These are phyloP conservation scores for Candolleomyces eurysporus DNA, from an alignment of 768 basidiomycete species.

Conservation along the genomic window DNA sequence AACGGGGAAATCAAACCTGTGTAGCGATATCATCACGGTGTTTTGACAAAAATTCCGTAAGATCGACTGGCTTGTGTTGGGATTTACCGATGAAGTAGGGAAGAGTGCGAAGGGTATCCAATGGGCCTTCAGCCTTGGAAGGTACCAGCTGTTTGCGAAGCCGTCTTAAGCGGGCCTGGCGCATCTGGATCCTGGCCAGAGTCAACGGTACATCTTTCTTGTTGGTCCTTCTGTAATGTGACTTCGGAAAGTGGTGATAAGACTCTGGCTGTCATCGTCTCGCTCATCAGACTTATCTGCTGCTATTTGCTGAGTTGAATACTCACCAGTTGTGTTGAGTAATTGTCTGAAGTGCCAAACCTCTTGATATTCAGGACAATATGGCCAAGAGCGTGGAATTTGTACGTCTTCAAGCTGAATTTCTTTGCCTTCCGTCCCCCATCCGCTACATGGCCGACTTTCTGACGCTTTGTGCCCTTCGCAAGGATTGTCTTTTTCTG, in stretches of 20 bases:
- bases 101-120: not conserved
- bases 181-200: not conserved
- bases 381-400: slow-evolving; percentile 38
- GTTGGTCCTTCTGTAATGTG: not conserved
- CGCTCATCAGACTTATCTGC: slow-evolving; percentile 22
- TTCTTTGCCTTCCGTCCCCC: slow-evolving; percentile 17
- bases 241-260: not conserved
- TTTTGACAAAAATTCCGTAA: not conserved
- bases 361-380: slow-evolving; percentile 25
- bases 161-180: not conserved
- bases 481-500: not conserved
- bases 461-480: not conserved
- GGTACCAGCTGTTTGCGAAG: not conserved
- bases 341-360: slow-evolving; percentile 37
- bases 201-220: not conserved
- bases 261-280: not conserved
- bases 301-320: slow-evolving; percentile 31
- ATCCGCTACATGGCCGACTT: not conserved
- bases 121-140: not conserved
- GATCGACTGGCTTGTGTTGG: not conserved
- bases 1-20: not conserved
- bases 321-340: slow-evolving; percentile 40
- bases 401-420: slow-evolving; percentile 33
- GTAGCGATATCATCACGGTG: not conserved
- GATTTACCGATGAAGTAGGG: slow-evolving; percentile 3